Evolutionary conservation across 257 asterid genomes (phyloP), one percentile per base, ranked within the genome.

Genomic region (Ophiorrhiza pumila): DNA sequence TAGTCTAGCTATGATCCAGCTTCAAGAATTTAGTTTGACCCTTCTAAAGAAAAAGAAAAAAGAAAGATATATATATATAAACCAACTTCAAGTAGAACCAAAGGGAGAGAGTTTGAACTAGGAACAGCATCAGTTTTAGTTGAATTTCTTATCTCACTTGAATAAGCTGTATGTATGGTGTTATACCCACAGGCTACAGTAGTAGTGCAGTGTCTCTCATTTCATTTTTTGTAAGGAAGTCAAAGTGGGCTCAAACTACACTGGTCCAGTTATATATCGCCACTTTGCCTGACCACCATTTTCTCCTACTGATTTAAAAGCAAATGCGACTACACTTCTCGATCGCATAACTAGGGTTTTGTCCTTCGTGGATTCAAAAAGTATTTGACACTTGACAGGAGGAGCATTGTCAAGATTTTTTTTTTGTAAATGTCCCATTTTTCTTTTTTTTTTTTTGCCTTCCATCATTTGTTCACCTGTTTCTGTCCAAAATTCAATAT

Each of bases 271-370:
- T 4, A 3, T 50, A n/a, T n/a, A n/a, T n/a, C n/a, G n/a, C n/a
- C n/a, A n/a, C n/a, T n/a, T n/a, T n/a, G n/a, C n/a, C n/a, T n/a
- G 29, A 31, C 22, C 60, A 2, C 60, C 60, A 1, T 53, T 23
- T 50, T 46, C 52, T 3, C 14, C 23, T 50, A 13, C 20, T 29
- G 14, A 58, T 15, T 32, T 41, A 29, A 58, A 58, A 14, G 46
- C 46, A 61, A 35, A 61, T 56, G 62, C 32, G n/a, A n/a, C n/a
- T n/a, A n/a, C n/a, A n/a, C n/a, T 29, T 29, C 47, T 72, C 46
- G 69, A 72, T 31, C 27, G 76, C 14, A 72, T 59, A 45, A 72
- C 25, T 72, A 72, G 69, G 69, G 76, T 72, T 71, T 58, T 72
- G 71, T 63, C 46, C 37, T 37, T 37, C 64, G 2, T 25, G 53